Evolutionary conservation across 805 yeast genomes (phyloP).

Genomic region (Saturnispora quitensis): DNA sequence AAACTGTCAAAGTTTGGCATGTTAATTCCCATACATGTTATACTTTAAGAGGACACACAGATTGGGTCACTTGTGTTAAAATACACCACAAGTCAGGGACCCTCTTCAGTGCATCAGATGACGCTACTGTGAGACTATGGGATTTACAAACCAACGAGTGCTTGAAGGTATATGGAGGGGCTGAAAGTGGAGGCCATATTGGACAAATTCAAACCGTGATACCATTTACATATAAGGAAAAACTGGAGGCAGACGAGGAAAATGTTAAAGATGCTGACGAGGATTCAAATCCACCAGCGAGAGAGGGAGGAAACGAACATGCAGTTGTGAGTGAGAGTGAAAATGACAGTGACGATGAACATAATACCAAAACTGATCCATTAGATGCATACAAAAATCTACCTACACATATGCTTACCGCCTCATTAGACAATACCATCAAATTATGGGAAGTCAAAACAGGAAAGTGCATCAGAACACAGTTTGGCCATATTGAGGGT

Average conservation of each 20-base stretch:
- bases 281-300: slow-evolving; percentile 30
- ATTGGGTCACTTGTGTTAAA: slow-evolving; percentile 85
- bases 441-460: slow-evolving; percentile 84
- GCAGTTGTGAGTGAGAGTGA: slow-evolving; percentile 11
- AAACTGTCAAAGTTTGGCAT: slow-evolving; percentile 92
- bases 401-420: slow-evolving; percentile 80
- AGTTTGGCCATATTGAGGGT: slow-evolving; percentile 97
- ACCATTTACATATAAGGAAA: slow-evolving; percentile 68
- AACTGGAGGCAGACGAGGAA: slow-evolving; percentile 29
- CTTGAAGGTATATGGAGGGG: slow-evolving; percentile 68
- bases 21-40: slow-evolving; percentile 88
- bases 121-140: slow-evolving; percentile 92
- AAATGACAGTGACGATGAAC: slow-evolving; percentile 11
- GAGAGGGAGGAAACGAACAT: slow-evolving; percentile 20
- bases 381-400: slow-evolving; percentile 29
- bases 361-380: slow-evolving; percentile 16
- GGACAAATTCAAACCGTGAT: slow-evolving; percentile 92
- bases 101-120: slow-evolving; percentile 83
- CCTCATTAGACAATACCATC: slow-evolving; percentile 87
- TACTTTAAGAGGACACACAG: slow-evolving; percentile 87
- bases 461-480: slow-evolving; percentile 85
- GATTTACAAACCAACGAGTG: slow-evolving; percentile 75
- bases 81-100: slow-evolving; percentile 73
- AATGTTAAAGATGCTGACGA: slow-evolving; percentile 15
- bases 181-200: slow-evolving; percentile 70